A percentile compares a stretch with the other conserved stretches of the same genome.
Evolutionary conservation across 352 stramenopile species (phyloP).

Genomic region (Globisporangium camurandrum): DNA sequence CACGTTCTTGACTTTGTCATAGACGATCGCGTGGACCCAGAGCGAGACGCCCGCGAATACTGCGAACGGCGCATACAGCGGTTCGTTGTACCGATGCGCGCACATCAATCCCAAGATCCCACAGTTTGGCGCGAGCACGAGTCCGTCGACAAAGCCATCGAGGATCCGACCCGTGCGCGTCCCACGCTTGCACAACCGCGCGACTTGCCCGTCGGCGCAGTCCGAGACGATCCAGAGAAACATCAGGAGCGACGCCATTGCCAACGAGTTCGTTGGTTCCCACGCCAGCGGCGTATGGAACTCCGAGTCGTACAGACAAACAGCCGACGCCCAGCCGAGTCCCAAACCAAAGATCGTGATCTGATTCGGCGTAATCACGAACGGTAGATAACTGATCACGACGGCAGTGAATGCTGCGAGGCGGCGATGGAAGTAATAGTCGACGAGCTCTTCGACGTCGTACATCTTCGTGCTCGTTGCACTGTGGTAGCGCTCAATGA

Average conservation of each 20-base stretch:
- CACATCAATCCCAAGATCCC: conserved; percentile 48
- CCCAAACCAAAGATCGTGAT: conserved; percentile 75
- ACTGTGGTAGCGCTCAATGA: conserved; percentile 62
- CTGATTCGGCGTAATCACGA: conserved; percentile 82
- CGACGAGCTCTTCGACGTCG: conserved; percentile 79
- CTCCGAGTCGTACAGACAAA: conserved; percentile 77
- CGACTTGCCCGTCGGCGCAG: conserved; percentile 74
- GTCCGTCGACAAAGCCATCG: conserved; percentile 64
- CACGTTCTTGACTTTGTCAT: conserved; percentile 85
- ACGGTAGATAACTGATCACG: conserved; percentile 77
- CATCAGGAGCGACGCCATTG: conserved; percentile 51
- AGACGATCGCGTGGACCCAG: conserved; percentile 75
- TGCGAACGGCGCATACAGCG: conserved; percentile 40
- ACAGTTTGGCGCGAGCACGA: conserved; percentile 73
- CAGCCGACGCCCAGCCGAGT: conserved; percentile 56
- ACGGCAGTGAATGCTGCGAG: conserved; percentile 63
- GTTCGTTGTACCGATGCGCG: conserved; percentile 41
- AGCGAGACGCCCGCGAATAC: conserved; percentile 61
- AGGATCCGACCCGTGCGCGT: conserved; percentile 76
- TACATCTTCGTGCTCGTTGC: conserved; percentile 82
- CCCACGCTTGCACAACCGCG: conserved; percentile 73
- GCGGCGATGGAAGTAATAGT: conserved; percentile 80
- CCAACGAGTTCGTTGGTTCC: conserved; percentile 46
- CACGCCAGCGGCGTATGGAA: conserved; percentile 65
- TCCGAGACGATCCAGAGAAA: conserved; percentile 85